Evolutionary conservation across 768 basidiomycete genomes (phyloP), one percentile per base, ranked within the genome.

Genomic region (Mrakia blollopis): DNA sequence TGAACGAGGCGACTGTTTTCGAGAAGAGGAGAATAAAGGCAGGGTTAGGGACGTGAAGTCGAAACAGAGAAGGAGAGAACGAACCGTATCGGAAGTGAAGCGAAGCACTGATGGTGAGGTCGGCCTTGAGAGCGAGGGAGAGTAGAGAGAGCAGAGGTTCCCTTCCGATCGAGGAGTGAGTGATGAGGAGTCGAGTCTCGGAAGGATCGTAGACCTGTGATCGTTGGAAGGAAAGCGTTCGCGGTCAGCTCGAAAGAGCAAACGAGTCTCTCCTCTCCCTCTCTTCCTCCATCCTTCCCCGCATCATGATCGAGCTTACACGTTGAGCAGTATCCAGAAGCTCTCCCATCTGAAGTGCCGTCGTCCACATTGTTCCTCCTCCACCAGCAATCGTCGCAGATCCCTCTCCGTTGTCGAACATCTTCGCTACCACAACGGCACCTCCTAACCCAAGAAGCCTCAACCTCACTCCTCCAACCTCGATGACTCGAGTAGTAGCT

Each of bases 361-460:
- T 98, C 0, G 93, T 92, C 97, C 97, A 99, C 91, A 98, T 96
- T 28, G 95, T 98, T 41, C 97, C 97, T 81, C 93, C 91, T 2
- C 94, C 97, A 50, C 97, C 97, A 0, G 97, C 96, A 79, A 99
- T 97, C n/a, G 85, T 93, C 92, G 80, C 95, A 94, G 87, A 94
- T 88, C 84, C 77, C 76, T 47, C 71, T n/a, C 77, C 77, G 30
- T 74, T 78, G 62, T 82, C 78, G 82, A 83, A 84, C 79, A 84
- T 80, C 78, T 98, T 98, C 86, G 98, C 94, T 60, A 90, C 89
- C 9, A 97, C 94, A 60, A 98, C 88, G 3, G 95, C 95, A 73
- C 97, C 97, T 13, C 97, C 97, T 37, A 99, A 87, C 57, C 96
- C 97, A n/a, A 99, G 89, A 60, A 99, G 87, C 54, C 97, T 89